These are phyloP conservation scores for Stachybotrys echinatus DNA, from an alignment of 2,329 filamentous ascomycete genomes.

Conservation along the genomic window DNA sequence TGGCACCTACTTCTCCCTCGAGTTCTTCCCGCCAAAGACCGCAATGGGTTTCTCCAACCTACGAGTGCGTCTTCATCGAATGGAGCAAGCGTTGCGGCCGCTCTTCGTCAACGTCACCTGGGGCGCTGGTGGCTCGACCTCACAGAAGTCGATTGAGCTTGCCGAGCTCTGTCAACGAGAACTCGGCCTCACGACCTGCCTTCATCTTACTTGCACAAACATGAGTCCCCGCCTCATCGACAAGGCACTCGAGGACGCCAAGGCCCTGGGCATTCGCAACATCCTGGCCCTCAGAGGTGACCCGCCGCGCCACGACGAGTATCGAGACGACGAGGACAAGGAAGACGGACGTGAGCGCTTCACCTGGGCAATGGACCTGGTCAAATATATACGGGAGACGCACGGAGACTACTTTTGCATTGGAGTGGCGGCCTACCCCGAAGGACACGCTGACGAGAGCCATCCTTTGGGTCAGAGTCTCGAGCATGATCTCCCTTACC, in stretches of 20 bases:
- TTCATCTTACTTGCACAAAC: conserved; percentile 96
- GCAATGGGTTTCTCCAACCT: conserved; percentile 93
- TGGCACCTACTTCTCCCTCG: conserved; percentile 86
- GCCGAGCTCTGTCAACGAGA: conserved; percentile 94
- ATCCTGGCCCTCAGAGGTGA: conserved; percentile 90
- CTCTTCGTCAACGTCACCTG: conserved; percentile 97
- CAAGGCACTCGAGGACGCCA: conserved; percentile 83
- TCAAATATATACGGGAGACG: conserved; percentile 78
- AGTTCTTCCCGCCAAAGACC: conserved; percentile 99
- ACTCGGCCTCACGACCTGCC: conserved; percentile 85
- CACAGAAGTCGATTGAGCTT: conserved; percentile 84
- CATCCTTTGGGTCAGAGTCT: conserved; percentile 65
- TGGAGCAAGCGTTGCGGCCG: conserved; percentile 85
- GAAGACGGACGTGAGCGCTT: conserved; percentile 71
- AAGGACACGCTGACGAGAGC: conserved; percentile 88
- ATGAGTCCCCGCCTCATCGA: conserved; percentile 87
- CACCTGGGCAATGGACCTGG: conserved; percentile 81
- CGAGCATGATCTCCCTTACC: conserved; percentile 79
- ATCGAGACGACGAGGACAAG: conserved; percentile 55
- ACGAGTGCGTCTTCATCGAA: conserved; percentile 86
- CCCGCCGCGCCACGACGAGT: conserved; percentile 84
- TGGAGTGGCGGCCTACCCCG: conserved; percentile 90
- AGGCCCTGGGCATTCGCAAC: conserved; percentile 84
- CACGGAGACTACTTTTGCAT: conserved; percentile 96
- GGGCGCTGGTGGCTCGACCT: conserved; percentile 92